Evolutionary conservation across 805 yeast genomes (phyloP).

Genomic region (Teunomyces stri): DNA sequence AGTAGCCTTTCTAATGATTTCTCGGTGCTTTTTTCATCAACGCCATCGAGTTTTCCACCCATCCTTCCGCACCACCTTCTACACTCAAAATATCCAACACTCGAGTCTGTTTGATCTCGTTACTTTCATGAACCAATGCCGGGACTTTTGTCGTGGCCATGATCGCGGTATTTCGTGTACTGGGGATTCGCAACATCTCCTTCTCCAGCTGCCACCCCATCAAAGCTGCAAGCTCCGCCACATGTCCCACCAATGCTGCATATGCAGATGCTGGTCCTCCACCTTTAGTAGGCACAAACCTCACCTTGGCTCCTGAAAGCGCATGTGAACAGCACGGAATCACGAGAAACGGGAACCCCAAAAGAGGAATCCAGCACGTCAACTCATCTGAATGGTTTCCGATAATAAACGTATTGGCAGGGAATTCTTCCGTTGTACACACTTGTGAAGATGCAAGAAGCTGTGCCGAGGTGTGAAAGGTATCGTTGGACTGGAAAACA

Average conservation of each 20-base stretch:
- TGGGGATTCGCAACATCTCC: conserved; percentile 89
- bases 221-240: conserved; percentile 58
- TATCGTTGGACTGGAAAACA: conserved; percentile 51
- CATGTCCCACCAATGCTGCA: conserved; percentile 84
- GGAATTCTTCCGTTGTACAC: conserved; percentile 62
- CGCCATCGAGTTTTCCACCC: conserved; percentile 79
- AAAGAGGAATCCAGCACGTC: conserved; percentile 91
- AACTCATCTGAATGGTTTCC: conserved; percentile 96
- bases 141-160: conserved; percentile 54
- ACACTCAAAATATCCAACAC: conserved; percentile 60
- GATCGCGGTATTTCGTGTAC: conserved; percentile 89
- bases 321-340: conserved; percentile 96
- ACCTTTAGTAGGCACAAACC: conserved; percentile 52
- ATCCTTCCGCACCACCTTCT: conserved; percentile 89
- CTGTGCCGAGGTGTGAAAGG: conserved; percentile 51
- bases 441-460: conserved; percentile 50
- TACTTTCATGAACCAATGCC: conserved; percentile 20
- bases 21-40: conserved; percentile 71
- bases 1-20: conserved; percentile 46
- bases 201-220: conserved; percentile 85
- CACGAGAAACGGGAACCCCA: conserved; percentile 84
- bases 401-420: conserved; percentile 72
- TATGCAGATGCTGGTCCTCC: conserved; percentile 55
- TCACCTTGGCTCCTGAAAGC: conserved; percentile 67
- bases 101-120: conserved; percentile 34